Base-by-base conservation (phyloP, 768 basidiomycete genomes). In the Plicaturopsis crispa region DNA sequence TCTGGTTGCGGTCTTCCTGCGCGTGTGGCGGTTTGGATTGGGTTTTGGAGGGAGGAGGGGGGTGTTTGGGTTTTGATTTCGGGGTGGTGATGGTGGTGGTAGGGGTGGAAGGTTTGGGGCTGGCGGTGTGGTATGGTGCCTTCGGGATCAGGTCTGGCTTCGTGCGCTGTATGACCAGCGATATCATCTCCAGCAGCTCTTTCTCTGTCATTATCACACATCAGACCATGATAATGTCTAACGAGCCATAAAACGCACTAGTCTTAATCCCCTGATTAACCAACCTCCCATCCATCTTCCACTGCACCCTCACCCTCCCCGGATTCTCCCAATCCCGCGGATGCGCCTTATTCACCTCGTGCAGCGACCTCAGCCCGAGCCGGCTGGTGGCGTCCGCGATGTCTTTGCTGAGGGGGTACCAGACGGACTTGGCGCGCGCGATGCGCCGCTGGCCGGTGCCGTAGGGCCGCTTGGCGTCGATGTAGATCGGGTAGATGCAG, bases 291-390 rank as follows among this genome's bases (percentile, higher is more conserved):
- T 88, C 82, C 57, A 82, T 83, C 72, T 86, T 90, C 84, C 84
- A 89, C 53, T 86, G 86, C 17, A 98, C 86, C 46, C 90, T 78
- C 42, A 99, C 89, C 18, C 94, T 75, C 6, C 94, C 94, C 0
- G 94, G 94, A 57, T 99, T 99, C 53, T 87, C 93, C 94, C 94
- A 99, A 59, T 99, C 94, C 36, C 88, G 75, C 8, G 94, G 94
- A 52, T 99, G 94, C 19, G 75, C 67, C 60, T 93, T 97, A 52
- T 77, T 73, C 24, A 89, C 87, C 66, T 98, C 92, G 49, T 92
- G 89, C 4, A 96, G 69, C 2, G 82, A 77, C 10, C 80, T 75
- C 6, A 97, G 65, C 2, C 91, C 84, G 11, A 98, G 62, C 21
- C 78, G 66, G 48, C 66, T 75, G 18, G 84, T 80, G 5, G 87